A percentile compares a stretch with the other conserved stretches of the same genome.
Evolutionary conservation across 805 yeast species (phyloP).

Genomic region (Clavispora santaluciae): DNA sequence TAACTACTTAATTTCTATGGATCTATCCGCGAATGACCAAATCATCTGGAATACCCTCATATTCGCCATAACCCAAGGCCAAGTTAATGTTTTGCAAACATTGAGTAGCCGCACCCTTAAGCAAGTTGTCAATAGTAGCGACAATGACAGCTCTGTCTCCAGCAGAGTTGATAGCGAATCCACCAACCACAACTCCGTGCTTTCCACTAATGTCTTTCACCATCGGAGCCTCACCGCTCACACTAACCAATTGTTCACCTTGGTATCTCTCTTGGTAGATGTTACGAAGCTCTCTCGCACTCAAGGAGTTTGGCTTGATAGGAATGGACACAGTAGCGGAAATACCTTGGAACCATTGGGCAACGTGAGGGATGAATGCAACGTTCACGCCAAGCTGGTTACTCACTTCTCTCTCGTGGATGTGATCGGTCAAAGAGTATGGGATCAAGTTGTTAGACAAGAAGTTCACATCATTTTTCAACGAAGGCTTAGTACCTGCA

Average conservation of each 20-base stretch:
- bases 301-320: conserved; percentile 56
- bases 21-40: conserved; percentile 16
- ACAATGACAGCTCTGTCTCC: conserved; percentile 90
- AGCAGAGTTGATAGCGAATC: conserved; percentile 85
- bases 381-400: conserved; percentile 70
- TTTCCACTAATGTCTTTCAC: conserved; percentile 89
- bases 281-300: conserved; percentile 78
- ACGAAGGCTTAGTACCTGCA: conserved; percentile 98
- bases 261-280: conserved; percentile 84
- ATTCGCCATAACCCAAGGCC: conserved; percentile 86
- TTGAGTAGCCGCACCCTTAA: conserved; percentile 99
- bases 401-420: conserved; percentile 93
- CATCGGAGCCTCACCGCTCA: conserved; percentile 88
- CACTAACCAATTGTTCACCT: conserved; percentile 78
- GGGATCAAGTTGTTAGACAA: conserved; percentile 85
- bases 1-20: background rate
- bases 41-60: conserved; percentile 86
- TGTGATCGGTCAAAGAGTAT: conserved; percentile 92
- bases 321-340: conserved; percentile 90
- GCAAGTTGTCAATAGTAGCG: conserved; percentile 90
- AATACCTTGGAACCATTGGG: conserved; percentile 99
- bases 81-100: conserved; percentile 94
- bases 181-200: conserved; percentile 94
- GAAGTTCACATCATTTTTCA: conserved; percentile 79
- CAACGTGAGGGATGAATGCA: conserved; percentile 95